Evolutionary conservation across 257 asterid species (phyloP).

Genomic region (Scutellaria galericulata): DNA sequence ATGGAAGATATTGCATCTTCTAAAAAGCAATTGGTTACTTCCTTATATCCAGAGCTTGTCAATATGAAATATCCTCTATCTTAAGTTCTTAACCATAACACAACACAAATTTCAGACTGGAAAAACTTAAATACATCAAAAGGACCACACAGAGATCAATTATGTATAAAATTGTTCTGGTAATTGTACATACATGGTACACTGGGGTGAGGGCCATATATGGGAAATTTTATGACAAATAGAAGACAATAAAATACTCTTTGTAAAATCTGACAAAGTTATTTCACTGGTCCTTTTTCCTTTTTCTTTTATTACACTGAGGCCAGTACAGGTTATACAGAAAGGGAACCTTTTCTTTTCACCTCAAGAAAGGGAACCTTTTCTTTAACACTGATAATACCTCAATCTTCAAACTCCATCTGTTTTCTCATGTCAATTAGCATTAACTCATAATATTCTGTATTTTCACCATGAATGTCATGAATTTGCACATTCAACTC

Average conservation of each 20-base stretch:
- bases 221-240: constrained; percentile 37
- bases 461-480: background rate
- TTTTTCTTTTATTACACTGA: constrained; percentile 11
- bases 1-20: background rate
- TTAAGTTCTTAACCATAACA: background rate
- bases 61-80: background rate
- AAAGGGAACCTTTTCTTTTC: background rate
- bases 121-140: constrained; percentile 24
- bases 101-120: constrained; percentile 25
- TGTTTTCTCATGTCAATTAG: background rate
- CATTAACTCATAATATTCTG: background rate
- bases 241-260: constrained; percentile 32
- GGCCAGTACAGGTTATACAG: constrained; percentile 17
- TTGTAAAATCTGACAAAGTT: constrained; percentile 45
- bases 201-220: constrained; percentile 42
- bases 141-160: constrained; percentile 29
- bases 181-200: constrained; percentile 37
- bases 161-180: constrained; percentile 31
- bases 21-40: background rate
- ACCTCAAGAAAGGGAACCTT: constrained; percentile 21
- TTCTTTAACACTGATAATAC: background rate
- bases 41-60: constrained; percentile 14
- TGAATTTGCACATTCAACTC: constrained; percentile 8
- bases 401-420: constrained; percentile 23
- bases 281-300: constrained; percentile 38